Conservation (phyloP, 768 basidiomycete genomes). For the Lentinula raphanica region DNA sequence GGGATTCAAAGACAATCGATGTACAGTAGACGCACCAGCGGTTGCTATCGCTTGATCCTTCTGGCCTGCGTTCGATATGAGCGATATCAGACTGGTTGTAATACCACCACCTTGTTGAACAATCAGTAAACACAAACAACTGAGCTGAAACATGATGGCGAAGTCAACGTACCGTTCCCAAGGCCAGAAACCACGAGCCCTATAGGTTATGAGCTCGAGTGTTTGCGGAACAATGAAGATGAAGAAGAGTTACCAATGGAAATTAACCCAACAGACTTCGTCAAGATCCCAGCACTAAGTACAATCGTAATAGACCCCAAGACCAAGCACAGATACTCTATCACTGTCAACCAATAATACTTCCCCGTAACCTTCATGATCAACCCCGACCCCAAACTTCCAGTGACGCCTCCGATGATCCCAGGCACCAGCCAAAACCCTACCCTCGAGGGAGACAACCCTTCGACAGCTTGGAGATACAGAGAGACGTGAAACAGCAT, state of each 20-base stretch:
- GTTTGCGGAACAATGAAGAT: neutral
- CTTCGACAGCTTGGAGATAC: constrained; percentile 54
- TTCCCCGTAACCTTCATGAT: constrained; percentile 55
- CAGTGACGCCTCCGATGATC: constrained; percentile 41
- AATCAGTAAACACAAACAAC: neutral
- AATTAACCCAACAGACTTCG: constrained; percentile 32
- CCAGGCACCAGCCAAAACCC: constrained; percentile 48
- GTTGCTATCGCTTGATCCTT: constrained; percentile 63
- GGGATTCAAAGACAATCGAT: too few species aligned
- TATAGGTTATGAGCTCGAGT: constrained; percentile 7
- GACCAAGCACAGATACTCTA: constrained; percentile 33
- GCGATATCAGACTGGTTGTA: constrained; percentile 52
- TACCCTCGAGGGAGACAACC: constrained; percentile 40
- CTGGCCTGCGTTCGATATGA: constrained; percentile 59
- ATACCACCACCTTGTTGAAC: constrained; percentile 38
- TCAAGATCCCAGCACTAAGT: constrained; percentile 34
- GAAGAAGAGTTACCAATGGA: constrained; percentile 30
- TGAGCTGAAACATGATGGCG: neutral
- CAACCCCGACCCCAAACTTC: constrained; percentile 48
- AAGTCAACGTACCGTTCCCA: constrained; percentile 32
- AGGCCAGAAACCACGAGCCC: constrained; percentile 30
- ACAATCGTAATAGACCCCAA: constrained; percentile 32
- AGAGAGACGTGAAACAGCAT: constrained; percentile 50
- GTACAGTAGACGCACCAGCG: constrained; percentile 35
- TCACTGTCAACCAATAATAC: constrained; percentile 47